phyloP scores from a whole-genome alignment of 768 basidiomycete species.

The Hypholoma fasciculare region DNA sequence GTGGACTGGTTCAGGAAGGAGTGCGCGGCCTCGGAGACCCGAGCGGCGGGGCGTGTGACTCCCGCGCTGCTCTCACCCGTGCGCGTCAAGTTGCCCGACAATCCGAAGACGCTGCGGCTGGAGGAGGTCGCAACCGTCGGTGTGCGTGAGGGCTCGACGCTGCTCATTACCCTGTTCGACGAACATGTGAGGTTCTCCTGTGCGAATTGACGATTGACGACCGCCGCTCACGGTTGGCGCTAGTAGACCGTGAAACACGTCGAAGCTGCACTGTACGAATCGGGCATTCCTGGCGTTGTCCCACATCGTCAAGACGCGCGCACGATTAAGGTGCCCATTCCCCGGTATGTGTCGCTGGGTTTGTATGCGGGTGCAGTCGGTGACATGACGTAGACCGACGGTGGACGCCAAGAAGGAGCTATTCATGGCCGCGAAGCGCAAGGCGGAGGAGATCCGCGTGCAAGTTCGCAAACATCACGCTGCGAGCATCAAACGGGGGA shows the following conservation, averaged over 20 bases:
- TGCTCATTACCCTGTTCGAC: constrained; percentile 78
- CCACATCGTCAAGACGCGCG: constrained; percentile 71
- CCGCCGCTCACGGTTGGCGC: constrained; percentile 17
- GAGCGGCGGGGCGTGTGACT: constrained; percentile 76
- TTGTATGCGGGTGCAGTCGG: neutral
- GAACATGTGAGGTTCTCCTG: constrained; percentile 58
- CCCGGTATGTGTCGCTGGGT: constrained; percentile 51
- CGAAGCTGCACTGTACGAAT: constrained; percentile 74
- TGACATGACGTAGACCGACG: constrained; percentile 55
- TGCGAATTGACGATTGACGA: neutral
- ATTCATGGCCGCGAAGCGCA: constrained; percentile 53
- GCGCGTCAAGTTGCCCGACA: constrained; percentile 50
- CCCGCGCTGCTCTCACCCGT: constrained; percentile 72
- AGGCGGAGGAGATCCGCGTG: constrained; percentile 74
- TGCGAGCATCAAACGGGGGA: constrained; percentile 65
- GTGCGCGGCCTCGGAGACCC: constrained; percentile 67
- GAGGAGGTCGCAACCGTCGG: constrained; percentile 82
- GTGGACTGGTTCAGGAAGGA: constrained; percentile 81
- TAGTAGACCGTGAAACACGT: constrained; percentile 75
- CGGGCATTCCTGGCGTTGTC: constrained; percentile 68
- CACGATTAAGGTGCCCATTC: constrained; percentile 79
- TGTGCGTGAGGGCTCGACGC: constrained; percentile 71
- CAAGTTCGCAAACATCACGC: constrained; percentile 76
- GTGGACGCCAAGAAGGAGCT: constrained; percentile 67
- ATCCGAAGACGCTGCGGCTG: constrained; percentile 40